Base-by-base conservation (phyloP, 2,329 filamentous ascomycete species). In the Coniosporium tulheliwenetii region DNA sequence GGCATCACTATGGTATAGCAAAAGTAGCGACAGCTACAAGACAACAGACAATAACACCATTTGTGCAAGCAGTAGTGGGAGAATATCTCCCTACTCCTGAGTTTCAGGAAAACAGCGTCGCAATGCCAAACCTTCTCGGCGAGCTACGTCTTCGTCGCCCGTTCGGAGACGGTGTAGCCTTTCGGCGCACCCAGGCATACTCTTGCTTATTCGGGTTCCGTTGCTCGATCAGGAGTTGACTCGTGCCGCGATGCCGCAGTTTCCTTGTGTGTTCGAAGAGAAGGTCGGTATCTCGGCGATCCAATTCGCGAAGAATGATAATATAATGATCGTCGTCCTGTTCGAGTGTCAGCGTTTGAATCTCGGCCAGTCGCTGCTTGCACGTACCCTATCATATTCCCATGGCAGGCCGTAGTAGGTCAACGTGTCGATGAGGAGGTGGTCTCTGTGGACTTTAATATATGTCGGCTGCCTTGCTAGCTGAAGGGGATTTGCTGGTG, bases 231-330 rank as follows among this genome's bases (percentile, higher is more conserved):
- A 67, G 55, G 39, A 68, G 49, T 31, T 53, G 57, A 26, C 19
- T 26, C 29, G 46, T 47, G 26, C 48, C 42, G 33, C 56, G 55
- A 8, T 51, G 50, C 39, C 65, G 62, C 14, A 69, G 55, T 16
- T 64, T 60, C 10, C 59, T 58, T 10, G 66, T 69, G 45, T 70
- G 66, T 48, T 69, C 66, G 47, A 70, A 70, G 29, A 70, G 52
- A 19, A 68, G 56, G 35, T 69, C 64, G 5, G 65, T 69, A 40
- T 69, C 65, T 41, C 57, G 54, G 38, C 60, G 58, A 46, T 62
- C 60, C 60, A 70, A 65, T 44, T 70, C 66, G 39, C 63, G 61
- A 9, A 67, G 56, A 43, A 70, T 64, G 49, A 70, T 65, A 51
- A 69, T 62, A 54, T 63, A 70, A 41, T 66, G 59, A 8, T 57